Conservation (phyloP, 2,329 filamentous ascomycete species). For the Tolypocladium paradoxum region DNA sequence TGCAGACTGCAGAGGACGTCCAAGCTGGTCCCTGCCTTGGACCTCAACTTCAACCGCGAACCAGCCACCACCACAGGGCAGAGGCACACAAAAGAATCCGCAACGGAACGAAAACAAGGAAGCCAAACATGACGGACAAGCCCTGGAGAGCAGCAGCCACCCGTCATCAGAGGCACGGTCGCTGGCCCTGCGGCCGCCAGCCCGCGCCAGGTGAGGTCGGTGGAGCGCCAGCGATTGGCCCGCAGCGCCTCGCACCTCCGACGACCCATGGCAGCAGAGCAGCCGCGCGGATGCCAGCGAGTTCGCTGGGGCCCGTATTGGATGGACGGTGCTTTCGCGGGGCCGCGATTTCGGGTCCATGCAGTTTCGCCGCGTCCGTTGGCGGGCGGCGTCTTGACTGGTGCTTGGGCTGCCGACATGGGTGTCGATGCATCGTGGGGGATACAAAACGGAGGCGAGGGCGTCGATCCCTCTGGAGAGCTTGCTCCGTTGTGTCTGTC, state of each 20-base stretch:
- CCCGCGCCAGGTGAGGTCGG: slow-evolving; percentile 5
- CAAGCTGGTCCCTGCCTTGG: background rate
- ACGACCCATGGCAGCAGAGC: background rate
- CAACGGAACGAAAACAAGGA: too few species aligned
- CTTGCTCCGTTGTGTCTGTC: slow-evolving; percentile 1
- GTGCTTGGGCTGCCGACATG: background rate
- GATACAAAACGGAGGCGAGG: slow-evolving; percentile 2
- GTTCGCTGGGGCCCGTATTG: background rate
- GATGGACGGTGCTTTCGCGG: background rate
- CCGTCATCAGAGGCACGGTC: background rate
- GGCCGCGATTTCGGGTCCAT: background rate
- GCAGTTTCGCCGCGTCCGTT: background rate
- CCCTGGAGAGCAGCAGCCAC: background rate
- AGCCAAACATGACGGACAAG: background rate
- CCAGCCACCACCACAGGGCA: background rate
- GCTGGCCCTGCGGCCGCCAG: background rate
- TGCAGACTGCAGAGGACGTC: background rate
- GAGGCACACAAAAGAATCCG: too few species aligned
- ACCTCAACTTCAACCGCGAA: background rate
- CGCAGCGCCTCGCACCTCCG: slow-evolving; percentile 5
- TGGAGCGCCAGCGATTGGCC: slow-evolving; percentile 15
- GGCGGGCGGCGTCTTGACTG: background rate
- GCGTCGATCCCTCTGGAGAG: background rate
- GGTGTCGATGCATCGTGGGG: background rate
- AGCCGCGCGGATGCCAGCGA: slow-evolving; percentile 6